These are phyloP conservation scores for Aspergillus calidoustus DNA, from an alignment of 2,329 filamentous ascomycete species.

Conservation along the genomic window DNA sequence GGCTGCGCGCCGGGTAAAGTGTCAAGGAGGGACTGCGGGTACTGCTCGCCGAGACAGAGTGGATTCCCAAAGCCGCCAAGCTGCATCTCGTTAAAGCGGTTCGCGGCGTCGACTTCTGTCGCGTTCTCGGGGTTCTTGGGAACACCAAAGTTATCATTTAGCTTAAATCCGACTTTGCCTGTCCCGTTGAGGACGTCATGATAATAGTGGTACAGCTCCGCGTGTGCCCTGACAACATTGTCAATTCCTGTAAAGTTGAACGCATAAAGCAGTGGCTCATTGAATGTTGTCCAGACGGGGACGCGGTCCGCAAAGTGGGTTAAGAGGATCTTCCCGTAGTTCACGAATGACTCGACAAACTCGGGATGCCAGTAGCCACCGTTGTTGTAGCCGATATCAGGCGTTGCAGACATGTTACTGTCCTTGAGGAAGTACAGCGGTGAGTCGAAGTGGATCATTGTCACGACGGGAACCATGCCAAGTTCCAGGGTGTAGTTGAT, in stretches of 20 bases:
- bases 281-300: slow-evolving; percentile 49
- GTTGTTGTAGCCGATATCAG: slow-evolving; percentile 34
- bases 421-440: slow-evolving; percentile 31
- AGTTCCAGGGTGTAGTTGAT: slow-evolving; percentile 50
- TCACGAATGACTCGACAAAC: slow-evolving; percentile 48
- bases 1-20: slow-evolving; percentile 51
- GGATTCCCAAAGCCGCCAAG: slow-evolving; percentile 51
- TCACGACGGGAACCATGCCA: slow-evolving; percentile 51
- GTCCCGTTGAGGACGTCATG: slow-evolving; percentile 50
- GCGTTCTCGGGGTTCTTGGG: slow-evolving; percentile 42
- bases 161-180: slow-evolving; percentile 46
- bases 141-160: slow-evolving; percentile 58
- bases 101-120: slow-evolving; percentile 80
- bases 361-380: slow-evolving; percentile 41
- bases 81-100: slow-evolving; percentile 81
- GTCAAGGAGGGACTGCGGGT: slow-evolving; percentile 47
- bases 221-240: slow-evolving; percentile 54
- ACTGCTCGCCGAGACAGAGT: slow-evolving; percentile 51
- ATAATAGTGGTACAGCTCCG: slow-evolving; percentile 44
- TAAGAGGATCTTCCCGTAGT: slow-evolving; percentile 46
- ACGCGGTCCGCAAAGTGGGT: slow-evolving; percentile 45
- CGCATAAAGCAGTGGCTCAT: slow-evolving; percentile 45
- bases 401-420: slow-evolving; percentile 21
- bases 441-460: slow-evolving; percentile 42
- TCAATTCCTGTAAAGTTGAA: slow-evolving; percentile 54